Base-by-base conservation (phyloP, 108 stramenopile species). In the Discostella stelligeroides region DNA sequence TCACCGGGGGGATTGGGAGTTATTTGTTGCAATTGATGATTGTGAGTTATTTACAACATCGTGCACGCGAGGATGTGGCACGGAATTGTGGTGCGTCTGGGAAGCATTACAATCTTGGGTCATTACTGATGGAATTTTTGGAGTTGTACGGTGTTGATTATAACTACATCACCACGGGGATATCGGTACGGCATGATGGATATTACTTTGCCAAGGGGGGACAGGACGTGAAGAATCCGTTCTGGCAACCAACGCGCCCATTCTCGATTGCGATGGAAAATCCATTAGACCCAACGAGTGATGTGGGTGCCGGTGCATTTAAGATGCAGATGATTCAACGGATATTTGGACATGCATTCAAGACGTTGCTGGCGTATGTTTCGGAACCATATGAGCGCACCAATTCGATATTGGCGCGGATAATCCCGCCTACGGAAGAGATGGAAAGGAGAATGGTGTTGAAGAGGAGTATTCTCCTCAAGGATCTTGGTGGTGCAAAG, bases 1-100 rank as follows among this genome's bases (percentile, higher is more conserved):
- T 91, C 66, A 86, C 86, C 13, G 98, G 98, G 0, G 98, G 98
- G 10, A 77, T 97, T 11, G 98, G 97, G 24, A 90, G 89, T 21
- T 99, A 92, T 59, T 59, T 98, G 63, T 60, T 98, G 24, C 94
- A 94, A 71, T 60, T 96, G 56, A 93, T 97, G 90, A 88, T 96
- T 64, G 82, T 96, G 0, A 81, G 86, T 13, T 96, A 88, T 63
- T 70, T 97, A 30, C 98, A 98, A 65, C 85, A 92, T 72, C 68
- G 90, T 0, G 81, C 84, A 25, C 75, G 89, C 18, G 78, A 87
- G 25, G 82, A 68, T 54, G 34, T 73, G 24, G 40, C 63, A 34
- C 28, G 53, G 13, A 54, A 70, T 18, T 43, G 58, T 14, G 34
- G 70, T 13, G 28, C 38, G 7, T 53, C 39, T 0, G 73, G 63